Evolutionary conservation across 208 protist species (phyloP), one percentile per base, ranked within the genome.

Genomic region (Novymonas esmeraldas): DNA sequence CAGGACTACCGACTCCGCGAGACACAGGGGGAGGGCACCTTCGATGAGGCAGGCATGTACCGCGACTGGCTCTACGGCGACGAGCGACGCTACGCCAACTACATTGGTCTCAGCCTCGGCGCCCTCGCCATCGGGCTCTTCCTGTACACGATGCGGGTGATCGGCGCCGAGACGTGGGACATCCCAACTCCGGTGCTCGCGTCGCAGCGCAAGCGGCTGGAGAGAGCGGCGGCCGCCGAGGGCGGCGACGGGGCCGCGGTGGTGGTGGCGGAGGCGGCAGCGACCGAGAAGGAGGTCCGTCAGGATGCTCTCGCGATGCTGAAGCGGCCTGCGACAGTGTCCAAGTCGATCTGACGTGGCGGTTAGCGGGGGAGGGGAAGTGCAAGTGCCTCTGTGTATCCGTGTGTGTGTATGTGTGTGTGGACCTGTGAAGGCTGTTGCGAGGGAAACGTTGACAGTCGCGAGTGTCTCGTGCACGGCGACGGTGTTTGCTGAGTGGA

Each of bases 11-110:
- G 87, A 33, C 79, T 92, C 11, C 87, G 87, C 46, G 82, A 93
- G 73, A 95, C 87, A 3, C 87, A 95, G 46, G 78, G 85, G 13
- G 90, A 94, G 71, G 90, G 87, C 34, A 85, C 77, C 10, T 92
- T 93, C 59, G 87, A 95, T 51, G 87, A 92, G 59, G 85, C 82
- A 0, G 90, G 90, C 14, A 93, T 95, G 87, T 95, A 95, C 68
- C 90, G 90, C 18, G 90, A 95, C 66, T 95, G 90, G 90, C 85
- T 95, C 24, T 95, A 95, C 64, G 90, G 90, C 26, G 87, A 95
- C 56, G 90, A 95, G 57, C 81, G 90, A 20, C 84, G 90, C 34
- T 92, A 92, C 64, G 90, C 82, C n/a, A 95, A 95, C 71, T 93
- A 93, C 77, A 76, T 90, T 49, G 90, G 87, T 20, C 48, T 91